A percentile compares a stretch with the other conserved stretches of the same genome.
These are phyloP conservation scores for Oryza glaberrima DNA, from an alignment of 176 grass and related monocot species.

Conservation along the genomic window DNA sequence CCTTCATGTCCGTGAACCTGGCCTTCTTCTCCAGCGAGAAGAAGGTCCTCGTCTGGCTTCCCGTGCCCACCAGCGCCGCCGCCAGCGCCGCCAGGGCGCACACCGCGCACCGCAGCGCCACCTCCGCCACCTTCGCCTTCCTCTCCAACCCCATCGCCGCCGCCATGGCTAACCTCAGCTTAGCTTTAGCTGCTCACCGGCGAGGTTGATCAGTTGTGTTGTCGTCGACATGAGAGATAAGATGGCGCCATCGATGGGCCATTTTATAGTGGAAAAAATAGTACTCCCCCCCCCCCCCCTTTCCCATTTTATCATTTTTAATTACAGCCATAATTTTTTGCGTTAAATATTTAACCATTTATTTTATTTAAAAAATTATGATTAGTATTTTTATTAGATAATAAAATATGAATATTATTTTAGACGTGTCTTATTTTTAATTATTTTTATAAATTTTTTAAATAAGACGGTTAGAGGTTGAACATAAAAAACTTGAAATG, in stretches of 20 bases:
- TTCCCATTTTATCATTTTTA: too few relatives aligned
- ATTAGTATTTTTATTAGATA: too few relatives aligned
- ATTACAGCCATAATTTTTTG: accelerated
- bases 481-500: too few relatives aligned
- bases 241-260: background rate
- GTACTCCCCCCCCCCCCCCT: background rate
- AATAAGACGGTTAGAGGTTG: too few relatives aligned
- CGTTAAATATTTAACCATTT: too few relatives aligned
- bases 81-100: conserved; percentile 40
- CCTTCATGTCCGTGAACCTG: conserved; percentile 72
- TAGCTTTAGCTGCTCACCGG: background rate
- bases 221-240: background rate
- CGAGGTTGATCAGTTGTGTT: background rate
- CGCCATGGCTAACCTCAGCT: too few relatives aligned
- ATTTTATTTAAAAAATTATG: too few relatives aligned
- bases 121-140: conserved; percentile 65
- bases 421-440: too few relatives aligned
- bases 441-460: too few relatives aligned
- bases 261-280: conserved; percentile 40
- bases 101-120: conserved; percentile 51
- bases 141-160: conserved; percentile 43
- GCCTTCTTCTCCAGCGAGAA: conserved; percentile 67
- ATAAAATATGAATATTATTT: too few relatives aligned
- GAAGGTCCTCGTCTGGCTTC: conserved; percentile 59
- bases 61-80: conserved; percentile 58